phyloP scores from a whole-genome alignment of 2,329 filamentous ascomycete genomes.

The Tolypocladium sp. region DNA sequence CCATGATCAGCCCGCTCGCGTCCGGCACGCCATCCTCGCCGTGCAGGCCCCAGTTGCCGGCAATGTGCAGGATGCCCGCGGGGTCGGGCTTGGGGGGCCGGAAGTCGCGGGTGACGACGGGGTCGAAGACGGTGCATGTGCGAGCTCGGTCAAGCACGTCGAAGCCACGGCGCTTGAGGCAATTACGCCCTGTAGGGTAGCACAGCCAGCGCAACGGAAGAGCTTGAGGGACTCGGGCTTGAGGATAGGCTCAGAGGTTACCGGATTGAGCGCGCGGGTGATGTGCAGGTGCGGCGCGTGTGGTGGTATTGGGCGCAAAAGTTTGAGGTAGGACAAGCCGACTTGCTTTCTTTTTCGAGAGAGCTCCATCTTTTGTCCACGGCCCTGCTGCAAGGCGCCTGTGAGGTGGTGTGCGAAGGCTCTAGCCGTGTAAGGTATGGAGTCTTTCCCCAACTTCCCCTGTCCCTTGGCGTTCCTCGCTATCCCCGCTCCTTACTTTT shows the following conservation, averaged over 20 bases:
- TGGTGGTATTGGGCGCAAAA: not conserved
- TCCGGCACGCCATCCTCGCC: conserved; percentile 21
- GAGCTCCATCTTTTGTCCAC: not conserved
- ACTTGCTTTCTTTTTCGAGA: not conserved
- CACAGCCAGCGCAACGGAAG: not conserved
- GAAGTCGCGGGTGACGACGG: conserved; percentile 79
- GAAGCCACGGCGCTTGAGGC: not conserved
- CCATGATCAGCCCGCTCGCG: conserved; percentile 49
- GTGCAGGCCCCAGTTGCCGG: conserved; percentile 59
- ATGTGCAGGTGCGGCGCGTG: not conserved
- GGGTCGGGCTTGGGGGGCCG: conserved; percentile 79
- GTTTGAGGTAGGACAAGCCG: not conserved
- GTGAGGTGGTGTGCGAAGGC: not conserved
- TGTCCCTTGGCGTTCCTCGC: not conserved
- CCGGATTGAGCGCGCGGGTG: not conserved
- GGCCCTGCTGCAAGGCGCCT: not conserved
- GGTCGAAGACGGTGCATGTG: conserved; percentile 48
- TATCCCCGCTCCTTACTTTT: not conserved
- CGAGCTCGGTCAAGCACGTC: not conserved
- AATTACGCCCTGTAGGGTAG: not conserved
- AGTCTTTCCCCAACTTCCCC: not conserved
- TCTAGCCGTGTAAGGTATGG: not conserved
- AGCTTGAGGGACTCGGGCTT: not conserved
- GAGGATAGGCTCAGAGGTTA: not conserved
- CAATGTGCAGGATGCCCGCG: conserved; percentile 81